Evolutionary conservation across 495 filamentous ascomycete genomes (phyloP).

Genomic region (Daldinia caldariorum): DNA sequence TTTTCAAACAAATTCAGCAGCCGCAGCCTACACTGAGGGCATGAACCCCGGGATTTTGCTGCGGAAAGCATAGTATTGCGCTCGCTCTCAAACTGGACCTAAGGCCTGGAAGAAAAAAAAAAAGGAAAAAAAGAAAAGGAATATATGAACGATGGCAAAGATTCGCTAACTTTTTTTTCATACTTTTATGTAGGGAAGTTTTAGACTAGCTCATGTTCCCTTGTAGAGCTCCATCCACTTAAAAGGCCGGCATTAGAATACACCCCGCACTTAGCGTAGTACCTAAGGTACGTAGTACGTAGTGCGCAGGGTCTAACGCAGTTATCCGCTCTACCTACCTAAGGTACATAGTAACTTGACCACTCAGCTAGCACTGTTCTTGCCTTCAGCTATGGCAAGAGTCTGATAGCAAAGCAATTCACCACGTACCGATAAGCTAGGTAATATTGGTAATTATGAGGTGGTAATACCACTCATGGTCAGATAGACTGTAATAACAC

Average conservation of each 20-base stretch:
- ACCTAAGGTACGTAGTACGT: too few relatives aligned
- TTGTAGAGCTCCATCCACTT: conserved; percentile 28
- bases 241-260: conserved; percentile 26
- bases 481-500: too few relatives aligned
- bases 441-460: too few relatives aligned
- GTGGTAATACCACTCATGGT: too few relatives aligned
- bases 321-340: too few relatives aligned
- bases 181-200: conserved; percentile 8
- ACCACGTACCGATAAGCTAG: not conserved
- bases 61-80: conserved; percentile 64
- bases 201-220: conserved; percentile 25
- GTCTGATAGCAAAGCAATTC: not conserved
- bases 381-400: too few relatives aligned
- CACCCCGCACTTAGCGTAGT: conserved; percentile 10
- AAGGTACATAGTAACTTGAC: too few relatives aligned
- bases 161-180: conserved; percentile 13
- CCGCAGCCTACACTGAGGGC: conserved; percentile 60
- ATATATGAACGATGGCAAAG: conserved; percentile 12
- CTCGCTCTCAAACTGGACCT: not conserved
- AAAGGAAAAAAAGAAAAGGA: conserved; percentile 14
- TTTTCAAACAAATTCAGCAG: conserved; percentile 58
- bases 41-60: conserved; percentile 56
- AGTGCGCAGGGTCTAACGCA: not conserved
- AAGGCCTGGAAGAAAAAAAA: conserved; percentile 23
- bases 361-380: too few relatives aligned